Evolutionary conservation across 306 rosid genomes (phyloP).

Genomic region (Trichosanthes cucumerina): DNA sequence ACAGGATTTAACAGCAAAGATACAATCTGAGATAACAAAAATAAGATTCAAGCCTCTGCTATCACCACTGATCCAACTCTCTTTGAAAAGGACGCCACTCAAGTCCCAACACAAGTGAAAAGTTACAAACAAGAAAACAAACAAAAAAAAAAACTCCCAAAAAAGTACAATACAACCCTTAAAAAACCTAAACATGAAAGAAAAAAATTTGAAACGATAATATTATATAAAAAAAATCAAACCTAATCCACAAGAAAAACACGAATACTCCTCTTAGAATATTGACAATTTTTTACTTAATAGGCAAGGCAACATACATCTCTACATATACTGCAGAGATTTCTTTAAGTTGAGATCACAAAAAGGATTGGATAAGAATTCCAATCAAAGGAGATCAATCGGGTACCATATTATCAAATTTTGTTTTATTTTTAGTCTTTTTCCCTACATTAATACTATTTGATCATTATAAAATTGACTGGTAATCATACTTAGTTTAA

Average conservation of each 20-base stretch:
- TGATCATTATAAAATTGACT: neutral
- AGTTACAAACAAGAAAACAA: neutral
- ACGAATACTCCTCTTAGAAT: neutral
- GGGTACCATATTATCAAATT: neutral
- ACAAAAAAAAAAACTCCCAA: neutral
- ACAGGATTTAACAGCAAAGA: neutral
- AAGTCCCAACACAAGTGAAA: neutral
- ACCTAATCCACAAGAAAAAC: neutral
- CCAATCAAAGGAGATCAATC: neutral
- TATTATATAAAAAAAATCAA: neutral
- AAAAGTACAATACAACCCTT: neutral
- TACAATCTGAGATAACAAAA: neutral
- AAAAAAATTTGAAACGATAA: no score
- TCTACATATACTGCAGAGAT: neutral
- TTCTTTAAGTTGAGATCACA: neutral
- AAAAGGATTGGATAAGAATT: neutral
- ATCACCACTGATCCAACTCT: neutral
- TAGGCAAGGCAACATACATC: neutral
- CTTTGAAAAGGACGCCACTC: neutral
- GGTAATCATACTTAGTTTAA: neutral
- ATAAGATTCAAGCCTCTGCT: neutral
- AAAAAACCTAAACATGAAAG: neutral
- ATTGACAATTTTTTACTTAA: neutral
- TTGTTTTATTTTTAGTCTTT: neutral
- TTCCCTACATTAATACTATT: neutral